Base-by-base conservation (phyloP, 2,329 filamentous ascomycete species). In the Sporothrix pseudoabietina region DNA sequence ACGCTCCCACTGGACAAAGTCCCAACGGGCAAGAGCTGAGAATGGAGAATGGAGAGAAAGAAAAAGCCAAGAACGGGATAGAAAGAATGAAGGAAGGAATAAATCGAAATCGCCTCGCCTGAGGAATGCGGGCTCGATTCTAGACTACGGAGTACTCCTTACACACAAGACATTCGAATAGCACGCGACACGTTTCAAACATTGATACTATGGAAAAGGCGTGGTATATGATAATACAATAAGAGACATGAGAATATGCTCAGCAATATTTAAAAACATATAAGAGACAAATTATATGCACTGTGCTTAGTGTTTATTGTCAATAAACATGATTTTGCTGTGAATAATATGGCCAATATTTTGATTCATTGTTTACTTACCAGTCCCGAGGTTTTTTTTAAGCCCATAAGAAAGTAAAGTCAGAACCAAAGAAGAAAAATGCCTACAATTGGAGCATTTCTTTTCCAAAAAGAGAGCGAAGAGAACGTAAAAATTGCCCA, bases 31-130 rank as follows among this genome's bases (percentile, higher is more conserved):
- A 47, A 30, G 61, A 66, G 61, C 61, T n/a, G 61, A 44, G 61
- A 44, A 30, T 55, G 22, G 22, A n/a, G 32, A 61, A 39, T 61
- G 57, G 4, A 49, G 32, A 39, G 39, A 39, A 35, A 9, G 16
- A 26, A 1, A 57, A 32, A 32, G 9, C 0, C 4, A 61, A 61
- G n/a, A 41, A 41, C 59, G 44, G 44, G 39, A 47, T 19, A 63
- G 57, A 66, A 66, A 35, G 39, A 47, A 66, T 47, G 61, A 47
- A 66, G 61, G 61, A 65, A 65, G n/a, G 61, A 66, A 66, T 66
- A 44, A 30, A 66, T 9, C 12, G 6, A 41, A 44, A 30, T 44
- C n/a, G 22, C 35, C 39, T 26, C 4, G 1, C 16, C 12, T 41
- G 4, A 52, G 8, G 65, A 52, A 68, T 52, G 65, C 14, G 49